Percentiles rank a stretch among this genome's conserved stretches.
Evolutionary conservation across 805 yeast genomes (phyloP).

Genomic region (Pichia scutulata): DNA sequence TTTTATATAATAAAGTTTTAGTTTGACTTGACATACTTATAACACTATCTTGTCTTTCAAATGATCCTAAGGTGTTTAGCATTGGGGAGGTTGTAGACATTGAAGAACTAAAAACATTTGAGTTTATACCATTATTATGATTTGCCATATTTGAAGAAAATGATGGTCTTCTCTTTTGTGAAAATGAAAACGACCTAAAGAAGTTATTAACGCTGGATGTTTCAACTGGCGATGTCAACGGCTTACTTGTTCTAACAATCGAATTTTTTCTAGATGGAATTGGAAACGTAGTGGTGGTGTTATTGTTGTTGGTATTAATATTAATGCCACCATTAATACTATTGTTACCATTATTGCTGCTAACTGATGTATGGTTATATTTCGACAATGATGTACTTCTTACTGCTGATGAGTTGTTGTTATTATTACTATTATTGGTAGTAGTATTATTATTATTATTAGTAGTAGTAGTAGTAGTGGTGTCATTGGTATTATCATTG

Average conservation of each 20-base stretch:
- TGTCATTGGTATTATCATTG: too few species aligned
- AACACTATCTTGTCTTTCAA: slow-evolving; percentile 1
- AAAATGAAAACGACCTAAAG: slow-evolving; percentile 29
- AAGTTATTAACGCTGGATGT: slow-evolving; percentile 29
- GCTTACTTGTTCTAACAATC: slow-evolving; percentile 37
- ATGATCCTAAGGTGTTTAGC: background rate
- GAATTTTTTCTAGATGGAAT: slow-evolving; percentile 10
- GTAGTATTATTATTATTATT: too few species aligned
- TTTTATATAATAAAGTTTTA: background rate
- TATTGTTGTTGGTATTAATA: background rate
- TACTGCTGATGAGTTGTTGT: background rate
- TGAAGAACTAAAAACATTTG: background rate
- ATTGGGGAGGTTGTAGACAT: background rate
- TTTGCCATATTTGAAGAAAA: slow-evolving; percentile 9
- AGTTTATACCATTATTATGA: background rate
- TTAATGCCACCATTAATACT: background rate
- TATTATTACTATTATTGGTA: too few species aligned
- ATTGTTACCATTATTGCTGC: background rate
- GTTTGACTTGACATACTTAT: background rate
- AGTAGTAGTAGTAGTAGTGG: too few species aligned
- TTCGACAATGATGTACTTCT: slow-evolving; percentile 4
- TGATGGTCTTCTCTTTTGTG: slow-evolving; percentile 20
- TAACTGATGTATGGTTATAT: background rate
- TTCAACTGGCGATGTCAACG: slow-evolving; percentile 38
- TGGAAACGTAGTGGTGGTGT: background rate